Base-by-base conservation (phyloP, 495 filamentous ascomycete species). In the Cenococcum geophilum region DNA sequence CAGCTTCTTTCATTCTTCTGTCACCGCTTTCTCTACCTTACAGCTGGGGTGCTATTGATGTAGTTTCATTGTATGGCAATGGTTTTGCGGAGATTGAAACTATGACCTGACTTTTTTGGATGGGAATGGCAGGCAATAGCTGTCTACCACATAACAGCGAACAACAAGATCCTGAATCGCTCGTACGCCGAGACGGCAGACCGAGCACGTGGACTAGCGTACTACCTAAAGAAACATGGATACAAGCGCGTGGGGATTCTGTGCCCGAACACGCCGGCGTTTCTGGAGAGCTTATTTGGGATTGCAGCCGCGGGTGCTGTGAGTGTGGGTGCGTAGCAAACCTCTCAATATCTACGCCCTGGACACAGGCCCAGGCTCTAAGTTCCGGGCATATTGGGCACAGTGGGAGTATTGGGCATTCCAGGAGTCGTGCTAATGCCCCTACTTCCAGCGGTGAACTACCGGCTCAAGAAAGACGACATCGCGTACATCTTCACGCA, bases 211-310 rank as follows among this genome's bases (percentile, higher is more conserved):
- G 93, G 95, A 0, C 74, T 98, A 21, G 91, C 89, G 9, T 97
- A 93, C 72, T 97, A 86, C 71, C 72, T 97, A 54, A 81, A 79
- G 49, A 88, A 89, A 69, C 80, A 86, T 57, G 79, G 79, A 8
- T 82, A 80, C 67, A 86, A 82, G 70, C 81, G 87, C 58, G 80
- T 87, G 1, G 93, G 93, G 5, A 85, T 98, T 42, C 78, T 98
- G 4, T 84, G 83, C 21, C 86, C 95, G 1, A 98, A 98, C 71
- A 98, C 93, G 5, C 93, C 93, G 2, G 93, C 91, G 0, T 97
- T 97, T 71, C 76, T 97, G 20, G 92, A 97, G 74, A 79, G 83
- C 1, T 86, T 97, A 52, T 98, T 91, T 67, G 93, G 88, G 5
- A 88, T 97, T 68, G 85, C 83, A 1, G 93, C 91, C 22, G 91